Evolutionary conservation across 2,329 filamentous ascomycete genomes (phyloP).

Genomic region (Mycosphaerelloides madeirae): DNA sequence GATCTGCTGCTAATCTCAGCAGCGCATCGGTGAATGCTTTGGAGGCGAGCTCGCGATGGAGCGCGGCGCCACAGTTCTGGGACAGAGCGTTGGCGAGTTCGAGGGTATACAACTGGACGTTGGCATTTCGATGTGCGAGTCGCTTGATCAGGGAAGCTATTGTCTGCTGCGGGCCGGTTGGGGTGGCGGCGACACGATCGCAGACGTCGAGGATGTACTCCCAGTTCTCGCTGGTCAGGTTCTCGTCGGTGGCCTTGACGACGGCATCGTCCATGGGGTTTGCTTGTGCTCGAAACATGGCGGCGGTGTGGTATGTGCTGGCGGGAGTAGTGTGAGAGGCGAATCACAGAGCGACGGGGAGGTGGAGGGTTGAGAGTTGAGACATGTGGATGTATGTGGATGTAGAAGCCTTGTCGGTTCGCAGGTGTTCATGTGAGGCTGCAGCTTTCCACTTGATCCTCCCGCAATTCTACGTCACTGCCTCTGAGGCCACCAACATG

Average conservation of each 20-base stretch:
- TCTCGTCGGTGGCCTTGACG: conserved; percentile 91
- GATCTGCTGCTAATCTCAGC: conserved; percentile 82
- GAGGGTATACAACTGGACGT: conserved; percentile 91
- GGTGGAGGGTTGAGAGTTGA: too few species aligned
- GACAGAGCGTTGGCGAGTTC: conserved; percentile 89
- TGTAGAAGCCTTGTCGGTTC: too few species aligned
- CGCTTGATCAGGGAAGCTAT: conserved; percentile 88
- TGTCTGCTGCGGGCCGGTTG: conserved; percentile 43
- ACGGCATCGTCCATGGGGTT: conserved; percentile 12
- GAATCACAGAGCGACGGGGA: not conserved
- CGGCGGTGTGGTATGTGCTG: conserved; percentile 5
- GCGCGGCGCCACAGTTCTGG: conserved; percentile 80
- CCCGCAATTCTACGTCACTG: too few species aligned
- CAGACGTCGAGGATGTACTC: conserved; percentile 57
- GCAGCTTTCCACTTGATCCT: too few species aligned
- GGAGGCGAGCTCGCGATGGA: conserved; percentile 86
- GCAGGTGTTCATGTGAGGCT: too few species aligned
- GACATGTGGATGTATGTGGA: too few species aligned
- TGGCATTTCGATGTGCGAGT: conserved; percentile 87
- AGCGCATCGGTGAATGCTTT: conserved; percentile 92
- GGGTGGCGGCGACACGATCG: conserved; percentile 34
- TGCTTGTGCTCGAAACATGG: conserved; percentile 9
- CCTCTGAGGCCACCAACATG: too few species aligned
- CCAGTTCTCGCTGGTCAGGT: conserved; percentile 81
- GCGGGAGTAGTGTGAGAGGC: conserved; percentile 2